Evolutionary conservation across 352 stramenopile genomes (phyloP).

Genomic region (Phytophthora ramorum): DNA sequence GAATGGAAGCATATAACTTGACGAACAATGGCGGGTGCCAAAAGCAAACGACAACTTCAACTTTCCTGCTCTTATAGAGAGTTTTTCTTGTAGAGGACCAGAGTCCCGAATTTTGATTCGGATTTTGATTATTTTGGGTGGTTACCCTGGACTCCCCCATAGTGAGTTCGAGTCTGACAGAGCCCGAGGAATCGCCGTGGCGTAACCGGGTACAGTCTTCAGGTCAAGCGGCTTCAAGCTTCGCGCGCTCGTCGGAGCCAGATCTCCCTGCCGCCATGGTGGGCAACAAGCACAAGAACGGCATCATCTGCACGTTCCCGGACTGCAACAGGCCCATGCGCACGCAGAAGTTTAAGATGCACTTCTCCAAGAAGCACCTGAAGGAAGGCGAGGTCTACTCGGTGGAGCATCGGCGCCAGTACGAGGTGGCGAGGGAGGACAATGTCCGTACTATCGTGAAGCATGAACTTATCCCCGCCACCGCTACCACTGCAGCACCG

Average conservation of each 20-base stretch:
- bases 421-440: slow-evolving; percentile 78
- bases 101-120: not conserved
- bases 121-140: not conserved
- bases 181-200: not conserved
- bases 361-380: slow-evolving; percentile 82
- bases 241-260: not conserved
- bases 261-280: slow-evolving; percentile 46
- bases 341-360: slow-evolving; percentile 89
- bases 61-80: slow-evolving; percentile 10
- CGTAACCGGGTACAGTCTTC: slow-evolving; percentile 22
- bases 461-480: slow-evolving; percentile 12
- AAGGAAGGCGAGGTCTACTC: slow-evolving; percentile 81
- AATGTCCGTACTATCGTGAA: slow-evolving; percentile 21
- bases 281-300: slow-evolving; percentile 91
- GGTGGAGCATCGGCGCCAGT: slow-evolving; percentile 78
- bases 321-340: slow-evolving; percentile 86
- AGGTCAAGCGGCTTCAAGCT: slow-evolving; percentile 7
- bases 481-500: slow-evolving; percentile 3
- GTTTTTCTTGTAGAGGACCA: slow-evolving; percentile 32
- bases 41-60: not conserved
- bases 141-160: not conserved
- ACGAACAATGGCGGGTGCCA: not conserved
- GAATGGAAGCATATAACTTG: not conserved
- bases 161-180: not conserved
- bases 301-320: slow-evolving; percentile 84